Evolutionary conservation across 169 alveolate species (phyloP).

Genomic region (Besnoitia besnoiti): DNA sequence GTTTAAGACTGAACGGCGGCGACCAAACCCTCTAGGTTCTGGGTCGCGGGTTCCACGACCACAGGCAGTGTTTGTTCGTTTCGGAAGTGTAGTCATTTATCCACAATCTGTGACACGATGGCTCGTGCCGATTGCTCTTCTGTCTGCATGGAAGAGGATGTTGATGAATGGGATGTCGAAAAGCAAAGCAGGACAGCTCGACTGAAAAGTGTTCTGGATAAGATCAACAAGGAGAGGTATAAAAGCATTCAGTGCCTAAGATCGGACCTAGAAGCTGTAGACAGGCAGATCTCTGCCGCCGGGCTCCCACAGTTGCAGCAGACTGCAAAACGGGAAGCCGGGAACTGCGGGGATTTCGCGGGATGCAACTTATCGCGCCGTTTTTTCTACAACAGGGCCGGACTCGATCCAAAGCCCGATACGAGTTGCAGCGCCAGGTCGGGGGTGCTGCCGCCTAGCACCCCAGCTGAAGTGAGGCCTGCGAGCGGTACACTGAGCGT

Average conservation of each 20-base stretch:
- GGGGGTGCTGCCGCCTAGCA: background rate
- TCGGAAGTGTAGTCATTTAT: background rate
- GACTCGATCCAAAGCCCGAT: background rate
- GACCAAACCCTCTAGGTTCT: no score
- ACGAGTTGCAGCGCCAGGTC: background rate
- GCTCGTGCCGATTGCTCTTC: background rate
- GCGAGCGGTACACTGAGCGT: background rate
- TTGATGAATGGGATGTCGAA: background rate
- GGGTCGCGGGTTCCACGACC: no score
- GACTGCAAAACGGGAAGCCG: background rate
- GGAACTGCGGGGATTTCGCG: no score
- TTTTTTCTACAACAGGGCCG: conserved; percentile 20
- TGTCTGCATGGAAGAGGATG: background rate
- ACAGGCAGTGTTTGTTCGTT: no score
- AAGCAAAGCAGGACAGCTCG: background rate
- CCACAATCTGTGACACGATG: background rate
- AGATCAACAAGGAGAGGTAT: conserved; percentile 8
- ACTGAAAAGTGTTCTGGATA: background rate
- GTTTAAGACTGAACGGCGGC: no score
- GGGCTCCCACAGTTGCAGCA: background rate
- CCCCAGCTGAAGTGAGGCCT: background rate
- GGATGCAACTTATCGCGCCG: background rate
- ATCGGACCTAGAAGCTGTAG: background rate
- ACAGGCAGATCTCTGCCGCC: background rate
- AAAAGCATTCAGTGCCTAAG: conserved; percentile 22